phyloP scores from a whole-genome alignment of 495 filamentous ascomycete genomes.

The Penicillium paradoxum region DNA sequence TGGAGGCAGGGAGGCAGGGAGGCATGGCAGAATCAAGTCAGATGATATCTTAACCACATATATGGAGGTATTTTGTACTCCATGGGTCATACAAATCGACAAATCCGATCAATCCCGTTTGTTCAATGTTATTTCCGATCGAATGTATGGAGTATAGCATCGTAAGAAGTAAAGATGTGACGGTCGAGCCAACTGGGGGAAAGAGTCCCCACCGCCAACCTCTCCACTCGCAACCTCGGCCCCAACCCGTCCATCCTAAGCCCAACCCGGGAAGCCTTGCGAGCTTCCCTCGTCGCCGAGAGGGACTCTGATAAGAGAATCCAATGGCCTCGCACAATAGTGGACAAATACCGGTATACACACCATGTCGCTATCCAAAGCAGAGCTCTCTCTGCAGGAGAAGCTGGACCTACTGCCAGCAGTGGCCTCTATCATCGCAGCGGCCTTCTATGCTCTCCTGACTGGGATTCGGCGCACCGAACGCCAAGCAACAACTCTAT shows the following conservation, averaged over 20 bases:
- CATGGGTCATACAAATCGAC: too few species aligned
- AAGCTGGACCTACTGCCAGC: conserved; percentile 37
- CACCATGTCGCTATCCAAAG: conserved; percentile 16
- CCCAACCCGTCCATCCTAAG: background rate
- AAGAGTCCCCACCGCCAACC: too few species aligned
- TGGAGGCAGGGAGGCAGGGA: too few species aligned
- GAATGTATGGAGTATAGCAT: too few species aligned
- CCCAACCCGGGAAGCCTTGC: background rate
- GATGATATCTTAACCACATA: too few species aligned
- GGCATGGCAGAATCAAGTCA: too few species aligned
- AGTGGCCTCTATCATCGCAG: conserved; percentile 23
- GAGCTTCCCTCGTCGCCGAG: background rate
- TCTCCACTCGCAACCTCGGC: too few species aligned
- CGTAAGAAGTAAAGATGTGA: too few species aligned
- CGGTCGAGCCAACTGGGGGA: too few species aligned
- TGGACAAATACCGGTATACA: background rate
- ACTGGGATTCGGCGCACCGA: conserved; percentile 33
- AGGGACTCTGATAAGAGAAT: background rate
- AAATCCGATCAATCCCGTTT: too few species aligned
- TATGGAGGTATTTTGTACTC: too few species aligned
- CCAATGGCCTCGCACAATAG: background rate
- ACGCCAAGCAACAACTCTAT: conserved; percentile 29
- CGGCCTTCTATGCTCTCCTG: conserved; percentile 29
- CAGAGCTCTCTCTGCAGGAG: conserved; percentile 25
- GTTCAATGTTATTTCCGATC: too few species aligned